phyloP scores from a whole-genome alignment of 768 basidiomycete genomes.

The Rhodocollybia butyracea region DNA sequence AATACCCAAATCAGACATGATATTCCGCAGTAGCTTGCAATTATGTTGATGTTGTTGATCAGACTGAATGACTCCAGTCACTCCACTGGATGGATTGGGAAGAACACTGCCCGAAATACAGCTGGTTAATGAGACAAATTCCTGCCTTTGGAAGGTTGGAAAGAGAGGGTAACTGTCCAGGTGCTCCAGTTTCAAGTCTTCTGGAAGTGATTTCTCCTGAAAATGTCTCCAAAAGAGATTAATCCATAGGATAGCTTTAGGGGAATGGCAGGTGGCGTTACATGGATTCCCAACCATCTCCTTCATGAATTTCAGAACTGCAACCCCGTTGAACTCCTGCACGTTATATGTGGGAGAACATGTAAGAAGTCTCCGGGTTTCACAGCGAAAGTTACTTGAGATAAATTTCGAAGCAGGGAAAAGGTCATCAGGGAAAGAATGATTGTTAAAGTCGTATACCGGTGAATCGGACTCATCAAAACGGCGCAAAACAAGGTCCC shows the following conservation, averaged over 20 bases:
- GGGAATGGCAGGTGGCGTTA: conserved; percentile 5
- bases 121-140: background rate
- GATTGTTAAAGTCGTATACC: background rate
- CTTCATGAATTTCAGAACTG: conserved; percentile 8
- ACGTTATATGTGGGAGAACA: conserved; percentile 7
- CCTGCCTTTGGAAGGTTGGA: conserved; percentile 7
- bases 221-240: conserved; percentile 13
- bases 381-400: background rate
- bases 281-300: background rate
- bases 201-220: background rate
- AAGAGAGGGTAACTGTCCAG: conserved; percentile 12
- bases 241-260: conserved; percentile 11
- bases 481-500: background rate
- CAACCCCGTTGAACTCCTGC: conserved; percentile 9
- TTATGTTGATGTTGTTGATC: no score
- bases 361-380: conserved; percentile 9
- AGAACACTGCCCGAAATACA: background rate
- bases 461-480: background rate
- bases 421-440: conserved; percentile 10
- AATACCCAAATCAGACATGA: background rate
- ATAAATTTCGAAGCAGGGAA: conserved; percentile 12
- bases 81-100: background rate
- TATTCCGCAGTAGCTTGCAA: background rate
- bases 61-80: no score
- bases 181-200: background rate